Evolutionary conservation across 2,329 filamentous ascomycete species (phyloP), one percentile per base, ranked within the genome.

Genomic region (Ophiostoma sp.): DNA sequence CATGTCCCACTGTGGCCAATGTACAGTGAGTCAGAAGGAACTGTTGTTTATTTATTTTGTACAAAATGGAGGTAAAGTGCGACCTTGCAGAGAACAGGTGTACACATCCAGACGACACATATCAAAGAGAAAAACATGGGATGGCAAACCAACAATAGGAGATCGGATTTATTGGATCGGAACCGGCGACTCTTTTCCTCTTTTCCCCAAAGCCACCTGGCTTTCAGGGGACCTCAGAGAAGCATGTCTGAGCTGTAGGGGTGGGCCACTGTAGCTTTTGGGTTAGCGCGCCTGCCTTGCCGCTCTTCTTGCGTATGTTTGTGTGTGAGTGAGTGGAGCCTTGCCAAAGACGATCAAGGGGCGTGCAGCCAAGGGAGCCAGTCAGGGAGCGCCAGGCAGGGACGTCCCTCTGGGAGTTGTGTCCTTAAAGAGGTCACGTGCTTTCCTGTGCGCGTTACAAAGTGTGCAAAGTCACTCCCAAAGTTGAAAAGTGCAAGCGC

Each of bases 1-100:
- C 5, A 69, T 50, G 64, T 33, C 69, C 42, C 36, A 31, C 57
- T 50, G 69, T 71, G 69, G 69, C 42, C 69, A 70, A 71, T 33
- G 2, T 50, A 3, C 39, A 28, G 69, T 70, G 69, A 70, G 36
- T 71, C 55, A 61, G 55, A 50, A 22, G 7, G 9, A 11, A 3
- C 15, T 17, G 42, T 6, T 48, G 42, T 48, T 48, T 19, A 17
- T 9, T 28, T 12, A 42, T n/a, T 25, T 36, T n/a, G 33, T 5
- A 17, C n/a, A 42, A 42, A 17, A 15, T 15, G 3, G 22, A 50
- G 6, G 68, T 28, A 57, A 57, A 6, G 36, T 57, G 28, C 52
- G 19, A 61, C 22, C 22, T 11, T 7, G 28, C 31, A 48, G 36
- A 63, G 57, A 71, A 71, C 39, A 71, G 39, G 55, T 70, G 48